Base-by-base conservation (phyloP, 495 filamentous ascomycete species). In the Lophiotrema nucula region DNA sequence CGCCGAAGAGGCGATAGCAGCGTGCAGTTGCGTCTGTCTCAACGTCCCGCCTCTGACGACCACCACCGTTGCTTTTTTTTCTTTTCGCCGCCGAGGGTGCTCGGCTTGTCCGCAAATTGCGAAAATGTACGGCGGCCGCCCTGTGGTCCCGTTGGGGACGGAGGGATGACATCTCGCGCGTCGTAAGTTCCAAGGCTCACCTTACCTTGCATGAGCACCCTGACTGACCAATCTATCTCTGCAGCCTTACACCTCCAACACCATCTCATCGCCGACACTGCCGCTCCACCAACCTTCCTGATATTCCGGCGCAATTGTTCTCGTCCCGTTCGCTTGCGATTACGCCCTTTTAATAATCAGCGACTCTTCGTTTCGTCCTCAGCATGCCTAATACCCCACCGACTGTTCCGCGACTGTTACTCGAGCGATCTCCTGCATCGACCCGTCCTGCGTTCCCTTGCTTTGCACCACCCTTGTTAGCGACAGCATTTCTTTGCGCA, bases 291-390 rank as follows among this genome's bases (percentile, higher is more conserved):
- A 6, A 19, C 13, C 31, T 48, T 48, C 2, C 23, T 24, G 8
- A 15, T 8, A 8, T 35, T 15, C 31, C 31, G 31, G 31, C 31
- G 10, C 19, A 10, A 6, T 43, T 18, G 39, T 10, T 22, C 28
- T 24, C 22, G 39, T 44, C 33, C 19, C 28, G 15, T 45, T 35
- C 47, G 37, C 39, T 60, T 35, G 39, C 28, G 56, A 58, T 49
- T 61, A 65, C 57, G 56, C 62, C 58, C 52, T 65, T 65, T 60
- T 65, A 65, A 65, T 65, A 52, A 49, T 47, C 58, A 62, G 58
- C 63, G 58, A 44, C 58, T 62, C 54, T 47, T 58, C 48, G 47
- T 28, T 63, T 60, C 41, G 0, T 27, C 38, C 35, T 54, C 49
- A 31, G 55, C 59, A 56, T 53, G 57, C 43, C 52, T 67, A 62